Evolutionary conservation across 2,329 filamentous ascomycete species (phyloP).

Genomic region (Diaporthe australafricana): DNA sequence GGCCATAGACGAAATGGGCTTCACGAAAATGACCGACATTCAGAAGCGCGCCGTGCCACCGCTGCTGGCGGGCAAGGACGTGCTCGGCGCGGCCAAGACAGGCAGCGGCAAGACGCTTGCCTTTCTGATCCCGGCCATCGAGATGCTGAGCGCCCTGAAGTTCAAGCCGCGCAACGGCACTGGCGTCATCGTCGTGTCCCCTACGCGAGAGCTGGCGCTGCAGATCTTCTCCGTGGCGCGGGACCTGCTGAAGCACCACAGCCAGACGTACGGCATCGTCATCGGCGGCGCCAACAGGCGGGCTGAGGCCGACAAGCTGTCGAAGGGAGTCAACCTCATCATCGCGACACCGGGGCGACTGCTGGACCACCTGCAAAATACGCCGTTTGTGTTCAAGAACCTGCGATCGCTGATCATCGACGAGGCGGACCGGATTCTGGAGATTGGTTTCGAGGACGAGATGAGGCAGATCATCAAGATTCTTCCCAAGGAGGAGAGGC

Average conservation of each 20-base stretch:
- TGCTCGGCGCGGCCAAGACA: slow-evolving; percentile 95
- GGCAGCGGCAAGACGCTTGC: slow-evolving; percentile 95
- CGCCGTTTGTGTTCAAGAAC: slow-evolving; percentile 92
- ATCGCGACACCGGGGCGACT: slow-evolving; percentile 94
- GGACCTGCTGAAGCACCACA: slow-evolving; percentile 92
- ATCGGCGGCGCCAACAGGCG: slow-evolving; percentile 94
- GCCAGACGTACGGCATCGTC: slow-evolving; percentile 94
- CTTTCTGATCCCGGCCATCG: slow-evolving; percentile 93
- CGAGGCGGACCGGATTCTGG: slow-evolving; percentile 94
- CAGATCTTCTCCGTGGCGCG: slow-evolving; percentile 96
- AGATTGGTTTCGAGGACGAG: slow-evolving; percentile 98
- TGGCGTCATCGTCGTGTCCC: slow-evolving; percentile 91
- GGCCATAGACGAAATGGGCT: slow-evolving; percentile 91
- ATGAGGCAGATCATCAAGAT: slow-evolving; percentile 98
- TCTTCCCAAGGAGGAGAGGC: slow-evolving; percentile 84
- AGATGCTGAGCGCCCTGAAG: slow-evolving; percentile 88
- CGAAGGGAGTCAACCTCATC: slow-evolving; percentile 92
- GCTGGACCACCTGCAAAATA: slow-evolving; percentile 94
- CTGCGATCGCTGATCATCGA: slow-evolving; percentile 93
- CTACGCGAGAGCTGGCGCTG: slow-evolving; percentile 91
- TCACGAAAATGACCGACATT: slow-evolving; percentile 95
- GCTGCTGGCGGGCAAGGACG: slow-evolving; percentile 87
- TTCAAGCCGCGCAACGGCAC: slow-evolving; percentile 97
- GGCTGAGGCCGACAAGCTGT: slow-evolving; percentile 93
- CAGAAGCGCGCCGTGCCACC: slow-evolving; percentile 90